A percentile compares a stretch with the other conserved stretches of the same genome.
These are phyloP conservation scores for Lachancea sp. DNA, from an alignment of 805 yeast species.

Conservation along the genomic window DNA sequence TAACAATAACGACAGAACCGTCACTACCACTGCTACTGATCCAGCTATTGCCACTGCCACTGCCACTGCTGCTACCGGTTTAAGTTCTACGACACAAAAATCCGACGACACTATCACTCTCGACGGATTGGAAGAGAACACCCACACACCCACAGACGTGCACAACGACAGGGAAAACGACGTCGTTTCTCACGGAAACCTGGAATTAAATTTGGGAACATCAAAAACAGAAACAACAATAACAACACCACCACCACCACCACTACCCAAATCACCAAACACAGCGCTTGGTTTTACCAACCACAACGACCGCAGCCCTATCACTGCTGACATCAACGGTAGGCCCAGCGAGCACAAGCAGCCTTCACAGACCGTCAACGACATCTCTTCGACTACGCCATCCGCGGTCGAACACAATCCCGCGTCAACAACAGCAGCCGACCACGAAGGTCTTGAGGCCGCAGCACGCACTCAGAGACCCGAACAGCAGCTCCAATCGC, in stretches of 20 bases:
- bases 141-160: neutral
- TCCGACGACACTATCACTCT: neutral
- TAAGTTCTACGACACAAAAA: too few species aligned
- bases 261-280: neutral
- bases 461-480: neutral
- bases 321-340: too few species aligned
- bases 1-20: neutral
- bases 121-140: neutral
- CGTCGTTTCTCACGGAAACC: neutral
- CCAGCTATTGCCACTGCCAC: too few species aligned
- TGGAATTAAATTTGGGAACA: neutral
- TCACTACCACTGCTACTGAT: neutral
- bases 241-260: neutral
- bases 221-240: neutral
- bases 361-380: neutral
- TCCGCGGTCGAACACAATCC: too few species aligned
- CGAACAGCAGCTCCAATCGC: constrained; percentile 1
- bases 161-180: neutral
- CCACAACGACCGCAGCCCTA: too few species aligned
- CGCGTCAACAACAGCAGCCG: too few species aligned
- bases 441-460: too few species aligned
- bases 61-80: too few species aligned
- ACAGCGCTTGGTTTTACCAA: neutral
- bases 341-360: neutral
- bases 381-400: neutral